These are phyloP conservation scores for Inonotus hispidus DNA, from an alignment of 1,284 basidiomycete species.

Conservation along the genomic window DNA sequence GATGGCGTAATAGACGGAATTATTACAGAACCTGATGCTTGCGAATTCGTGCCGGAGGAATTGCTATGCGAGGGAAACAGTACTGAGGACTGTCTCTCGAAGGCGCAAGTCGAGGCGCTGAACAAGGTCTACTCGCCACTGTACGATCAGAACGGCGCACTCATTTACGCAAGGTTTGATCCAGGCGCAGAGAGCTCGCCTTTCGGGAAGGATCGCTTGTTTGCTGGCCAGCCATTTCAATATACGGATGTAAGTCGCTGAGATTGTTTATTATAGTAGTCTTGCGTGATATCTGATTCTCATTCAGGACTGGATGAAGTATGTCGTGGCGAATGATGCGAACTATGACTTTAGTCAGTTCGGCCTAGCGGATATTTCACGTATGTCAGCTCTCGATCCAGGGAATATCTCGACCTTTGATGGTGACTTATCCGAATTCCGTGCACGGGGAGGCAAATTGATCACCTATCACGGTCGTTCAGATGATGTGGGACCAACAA, in stretches of 20 bases:
- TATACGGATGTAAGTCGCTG: conserved; percentile 5
- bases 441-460: conserved; percentile 24
- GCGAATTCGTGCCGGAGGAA: conserved; percentile 25
- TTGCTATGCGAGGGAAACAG: conserved; percentile 24
- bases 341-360: conserved; percentile 13
- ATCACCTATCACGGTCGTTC: conserved; percentile 23
- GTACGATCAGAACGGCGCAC: conserved; percentile 28
- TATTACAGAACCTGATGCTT: conserved; percentile 27
- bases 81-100: conserved; percentile 28
- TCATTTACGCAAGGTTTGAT: conserved; percentile 26
- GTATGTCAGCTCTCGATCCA: conserved; percentile 14
- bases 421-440: conserved; percentile 23
- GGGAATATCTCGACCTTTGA: conserved; percentile 18
- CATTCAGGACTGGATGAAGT: conserved; percentile 20
- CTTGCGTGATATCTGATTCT: neutral
- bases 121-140: conserved; percentile 29
- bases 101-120: conserved; percentile 30
- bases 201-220: neutral
- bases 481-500: conserved; percentile 12
- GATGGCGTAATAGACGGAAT: conserved; percentile 32
- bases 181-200: conserved; percentile 19
- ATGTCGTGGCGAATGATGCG: conserved; percentile 17
- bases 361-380: conserved; percentile 18
- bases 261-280: neutral
- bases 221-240: neutral